Evolutionary conservation across 1,139 yeast species (phyloP).

Genomic region (Sugiyamaella castrensis): DNA sequence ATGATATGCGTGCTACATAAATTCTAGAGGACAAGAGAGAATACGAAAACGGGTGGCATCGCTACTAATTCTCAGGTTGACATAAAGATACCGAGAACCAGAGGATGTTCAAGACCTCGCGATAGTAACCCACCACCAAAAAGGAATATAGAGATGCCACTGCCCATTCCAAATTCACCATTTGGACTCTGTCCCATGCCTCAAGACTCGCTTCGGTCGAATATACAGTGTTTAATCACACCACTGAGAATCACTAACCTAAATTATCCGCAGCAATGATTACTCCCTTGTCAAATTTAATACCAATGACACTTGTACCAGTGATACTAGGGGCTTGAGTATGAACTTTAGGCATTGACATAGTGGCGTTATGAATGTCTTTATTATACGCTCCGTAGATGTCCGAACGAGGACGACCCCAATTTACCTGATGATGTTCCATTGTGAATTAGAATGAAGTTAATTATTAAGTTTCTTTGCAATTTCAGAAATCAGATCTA

Average conservation of each 20-base stretch:
- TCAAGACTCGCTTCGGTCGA: too few relatives aligned
- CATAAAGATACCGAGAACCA: too few relatives aligned
- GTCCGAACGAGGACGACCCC: slow-evolving; percentile 92
- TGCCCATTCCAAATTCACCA: too few relatives aligned
- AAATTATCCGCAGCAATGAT: slow-evolving; percentile 93
- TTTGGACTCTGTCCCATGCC: too few relatives aligned
- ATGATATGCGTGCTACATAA: not conserved
- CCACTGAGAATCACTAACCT: slow-evolving; percentile 54
- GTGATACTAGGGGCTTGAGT: slow-evolving; percentile 95
- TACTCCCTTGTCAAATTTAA: slow-evolving; percentile 87
- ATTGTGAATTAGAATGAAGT: slow-evolving; percentile 38
- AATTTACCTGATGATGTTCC: slow-evolving; percentile 92
- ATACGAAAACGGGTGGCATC: not conserved
- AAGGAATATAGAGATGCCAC: too few relatives aligned
- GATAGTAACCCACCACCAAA: too few relatives aligned
- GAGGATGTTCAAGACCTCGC: too few relatives aligned
- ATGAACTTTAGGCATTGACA: slow-evolving; percentile 64
- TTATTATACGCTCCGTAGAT: slow-evolving; percentile 78
- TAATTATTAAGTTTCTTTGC: too few relatives aligned
- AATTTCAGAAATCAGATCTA: not conserved
- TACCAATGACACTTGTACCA: slow-evolving; percentile 91
- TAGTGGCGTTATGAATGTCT: slow-evolving; percentile 62
- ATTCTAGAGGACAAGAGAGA: not conserved
- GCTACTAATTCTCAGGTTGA: not conserved
- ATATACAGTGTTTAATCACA: too few relatives aligned